Evolutionary conservation across 352 stramenopile genomes (phyloP).

Genomic region (Phytopythium sindhum): DNA sequence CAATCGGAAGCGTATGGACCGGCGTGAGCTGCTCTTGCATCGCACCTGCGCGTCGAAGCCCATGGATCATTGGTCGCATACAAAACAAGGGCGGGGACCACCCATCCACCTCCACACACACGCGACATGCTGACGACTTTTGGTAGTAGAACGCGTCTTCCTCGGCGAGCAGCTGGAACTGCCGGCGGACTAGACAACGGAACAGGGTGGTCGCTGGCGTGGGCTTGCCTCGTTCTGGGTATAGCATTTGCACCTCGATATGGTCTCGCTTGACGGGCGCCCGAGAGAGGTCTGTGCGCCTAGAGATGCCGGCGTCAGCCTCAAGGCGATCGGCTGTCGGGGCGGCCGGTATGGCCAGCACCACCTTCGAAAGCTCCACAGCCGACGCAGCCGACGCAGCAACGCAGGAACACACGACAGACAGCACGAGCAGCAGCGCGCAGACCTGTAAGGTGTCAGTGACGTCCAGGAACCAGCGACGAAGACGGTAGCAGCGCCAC

Average conservation of each 20-base stretch:
- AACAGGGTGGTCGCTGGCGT: neutral
- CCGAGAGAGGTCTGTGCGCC: neutral
- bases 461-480: too few species aligned
- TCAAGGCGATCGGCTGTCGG: neutral
- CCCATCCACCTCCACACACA: constrained; percentile 1
- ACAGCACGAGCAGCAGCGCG: neutral
- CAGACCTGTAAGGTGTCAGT: too few species aligned
- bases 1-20: neutral
- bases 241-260: neutral
- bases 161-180: neutral
- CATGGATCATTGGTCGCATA: neutral
- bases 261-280: neutral
- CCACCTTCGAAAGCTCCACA: neutral
- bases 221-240: neutral
- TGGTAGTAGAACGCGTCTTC: neutral
- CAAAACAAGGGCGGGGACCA: neutral
- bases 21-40: neutral
- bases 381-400: neutral
- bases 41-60: neutral
- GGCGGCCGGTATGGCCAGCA: neutral
- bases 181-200: neutral
- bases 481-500: too few species aligned
- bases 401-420: neutral
- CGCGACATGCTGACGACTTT: neutral
- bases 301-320: neutral